Base-by-base conservation (phyloP, 257 asterid genomes). In the Solanum chiquidenum region DNA sequence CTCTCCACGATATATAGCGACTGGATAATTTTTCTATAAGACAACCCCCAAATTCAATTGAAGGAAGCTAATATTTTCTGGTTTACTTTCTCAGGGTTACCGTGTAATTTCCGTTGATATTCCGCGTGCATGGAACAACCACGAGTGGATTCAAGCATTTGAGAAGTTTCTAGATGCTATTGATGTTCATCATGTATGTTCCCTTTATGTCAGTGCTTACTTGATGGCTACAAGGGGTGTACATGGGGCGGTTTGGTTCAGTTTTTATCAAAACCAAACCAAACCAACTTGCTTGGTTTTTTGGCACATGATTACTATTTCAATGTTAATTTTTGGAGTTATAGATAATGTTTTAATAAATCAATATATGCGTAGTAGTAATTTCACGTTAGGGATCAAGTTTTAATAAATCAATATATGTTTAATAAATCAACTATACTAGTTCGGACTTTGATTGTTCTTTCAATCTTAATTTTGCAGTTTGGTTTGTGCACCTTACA, bases 121-220 rank as follows among this genome's bases (percentile, higher is more conserved):
- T 92, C 99, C 99, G 34, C 89, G 98, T 55, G 97, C 92, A 73
- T 96, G 99, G 99, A 95, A 93, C 93, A 93, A 95, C 88, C 94
- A 91, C 8, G 99, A 97, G 90, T 97, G 99, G 99, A 88, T 96
- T 91, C 98, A 93, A 87, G 98, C 98, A 73, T 97, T 97, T 91
- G 99, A 97, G 93, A 97, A 95, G 94, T 97, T 97, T 91, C 92
- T 97, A 91, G 99, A 97, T 93, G 95, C 92, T 88, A 94, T 97
- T 89, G 98, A 97, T 87, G 99, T 97, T 90, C 99, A 95, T 91
- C 99, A 94, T 89, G 99, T 97, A 93, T 93, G 99, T 89, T 89
- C 83, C 86, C 71, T 29, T 87, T 37, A 88, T 64, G 25, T 80
- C 40, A 46, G 85, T 44, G 66, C 69, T 80, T 80, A 16, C 11